Percentiles rank a stretch among this genome's conserved stretches.
These are phyloP conservation scores for Lyophyllum atratum DNA, from an alignment of 768 basidiomycete genomes.

Conservation along the genomic window DNA sequence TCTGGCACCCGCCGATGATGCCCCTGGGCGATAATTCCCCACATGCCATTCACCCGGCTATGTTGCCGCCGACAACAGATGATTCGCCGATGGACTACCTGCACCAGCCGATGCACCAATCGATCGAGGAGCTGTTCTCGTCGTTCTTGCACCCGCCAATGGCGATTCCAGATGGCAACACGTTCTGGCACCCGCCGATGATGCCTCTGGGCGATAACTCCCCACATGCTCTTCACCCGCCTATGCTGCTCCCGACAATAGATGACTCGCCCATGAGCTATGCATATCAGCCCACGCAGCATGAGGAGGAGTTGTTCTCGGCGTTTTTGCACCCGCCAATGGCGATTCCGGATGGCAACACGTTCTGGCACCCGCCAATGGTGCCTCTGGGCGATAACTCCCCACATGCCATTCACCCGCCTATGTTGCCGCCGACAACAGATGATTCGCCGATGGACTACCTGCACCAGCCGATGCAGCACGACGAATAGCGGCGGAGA, in stretches of 20 bases:
- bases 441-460: slow-evolving; percentile 76
- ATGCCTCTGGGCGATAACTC: slow-evolving; percentile 56
- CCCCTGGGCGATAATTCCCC: slow-evolving; percentile 55
- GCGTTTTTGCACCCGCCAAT: slow-evolving; percentile 49
- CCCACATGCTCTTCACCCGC: slow-evolving; percentile 64
- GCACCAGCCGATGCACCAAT: slow-evolving; percentile 62
- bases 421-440: slow-evolving; percentile 58
- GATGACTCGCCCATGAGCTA: slow-evolving; percentile 76
- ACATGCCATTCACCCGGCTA: slow-evolving; percentile 66
- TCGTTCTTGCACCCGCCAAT: slow-evolving; percentile 49
- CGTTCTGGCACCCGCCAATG: slow-evolving; percentile 23
- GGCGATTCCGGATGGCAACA: slow-evolving; percentile 38
- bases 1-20: slow-evolving; percentile 24
- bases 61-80: slow-evolving; percentile 56
- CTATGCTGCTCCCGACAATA: slow-evolving; percentile 57
- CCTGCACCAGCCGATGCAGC: slow-evolving; percentile 64
- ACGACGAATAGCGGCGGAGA: slow-evolving; percentile 73
- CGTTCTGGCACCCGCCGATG: slow-evolving; percentile 83
- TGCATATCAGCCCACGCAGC: slow-evolving; percentile 64
- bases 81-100: slow-evolving; percentile 76
- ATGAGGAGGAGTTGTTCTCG: slow-evolving; percentile 66
- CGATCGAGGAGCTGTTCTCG: slow-evolving; percentile 66
- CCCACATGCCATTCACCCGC: slow-evolving; percentile 64
- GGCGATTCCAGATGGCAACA: slow-evolving; percentile 41
- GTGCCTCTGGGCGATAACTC: slow-evolving; percentile 51